Conservation (phyloP, 805 yeast genomes). For the Hanseniaspora taiwanica region DNA sequence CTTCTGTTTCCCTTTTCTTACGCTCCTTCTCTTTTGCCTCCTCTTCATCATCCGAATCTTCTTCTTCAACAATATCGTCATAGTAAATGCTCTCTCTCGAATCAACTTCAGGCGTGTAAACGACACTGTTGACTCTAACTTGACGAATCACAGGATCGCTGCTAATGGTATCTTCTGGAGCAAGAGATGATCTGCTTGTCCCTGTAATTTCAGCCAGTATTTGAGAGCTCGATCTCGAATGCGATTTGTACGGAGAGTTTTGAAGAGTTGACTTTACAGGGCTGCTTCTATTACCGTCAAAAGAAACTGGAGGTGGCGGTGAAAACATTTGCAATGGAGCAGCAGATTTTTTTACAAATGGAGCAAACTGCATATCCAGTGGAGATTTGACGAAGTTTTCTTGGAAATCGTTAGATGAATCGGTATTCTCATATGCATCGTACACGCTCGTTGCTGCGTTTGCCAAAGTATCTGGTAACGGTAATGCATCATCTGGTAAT, state of each 20-base stretch:
- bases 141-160: conserved; percentile 18
- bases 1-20: conserved; percentile 16
- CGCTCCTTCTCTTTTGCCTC: conserved; percentile 12
- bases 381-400: too few species aligned
- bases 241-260: conserved; percentile 6
- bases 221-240: conserved; percentile 7
- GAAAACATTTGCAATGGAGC: background rate
- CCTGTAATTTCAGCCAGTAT: conserved; percentile 5
- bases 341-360: background rate
- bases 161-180: background rate
- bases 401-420: too few species aligned
- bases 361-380: too few species aligned
- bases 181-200: background rate
- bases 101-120: conserved; percentile 5
- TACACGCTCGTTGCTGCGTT: too few species aligned
- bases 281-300: background rate
- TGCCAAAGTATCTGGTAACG: too few species aligned
- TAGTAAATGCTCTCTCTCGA: conserved; percentile 5
- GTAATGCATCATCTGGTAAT: too few species aligned
- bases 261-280: conserved; percentile 1
- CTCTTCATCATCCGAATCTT: conserved; percentile 16
- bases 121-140: conserved; percentile 7
- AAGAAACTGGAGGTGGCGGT: conserved; percentile 3
- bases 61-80: conserved; percentile 17
- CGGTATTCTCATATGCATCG: too few species aligned